Evolutionary conservation across 2,329 filamentous ascomycete species (phyloP).

Genomic region (Beauveria rudraprayagi): DNA sequence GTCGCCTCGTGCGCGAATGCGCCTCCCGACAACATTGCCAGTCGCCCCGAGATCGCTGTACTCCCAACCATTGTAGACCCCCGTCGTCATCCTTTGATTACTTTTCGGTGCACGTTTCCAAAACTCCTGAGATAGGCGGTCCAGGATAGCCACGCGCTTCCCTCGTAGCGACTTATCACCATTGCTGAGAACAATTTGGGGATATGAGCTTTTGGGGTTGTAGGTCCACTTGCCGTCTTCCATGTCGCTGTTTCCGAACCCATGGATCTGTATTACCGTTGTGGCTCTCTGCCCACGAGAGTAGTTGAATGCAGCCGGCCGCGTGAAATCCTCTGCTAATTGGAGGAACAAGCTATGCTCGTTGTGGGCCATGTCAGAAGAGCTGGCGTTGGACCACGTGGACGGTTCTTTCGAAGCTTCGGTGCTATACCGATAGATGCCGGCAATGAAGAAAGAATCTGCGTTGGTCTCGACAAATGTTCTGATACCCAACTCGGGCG

Average conservation of each 20-base stretch:
- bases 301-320: not conserved
- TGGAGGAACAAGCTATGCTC: slow-evolving; percentile 8
- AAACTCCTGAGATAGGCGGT: slow-evolving; percentile 1
- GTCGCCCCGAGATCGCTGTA: slow-evolving; percentile 6
- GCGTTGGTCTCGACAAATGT: slow-evolving; percentile 6
- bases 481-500: not conserved
- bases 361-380: slow-evolving; percentile 5
- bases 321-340: slow-evolving; percentile 1
- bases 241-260: slow-evolving; percentile 6
- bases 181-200: slow-evolving; percentile 3
- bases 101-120: not conserved
- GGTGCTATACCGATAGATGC: not conserved
- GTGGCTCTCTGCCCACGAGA: not conserved
- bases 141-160: slow-evolving; percentile 1
- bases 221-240: not conserved
- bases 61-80: slow-evolving; percentile 3
- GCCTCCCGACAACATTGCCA: not conserved
- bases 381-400: not conserved
- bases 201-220: slow-evolving; percentile 4
- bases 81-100: slow-evolving; percentile 4
- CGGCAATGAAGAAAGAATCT: slow-evolving; percentile 4
- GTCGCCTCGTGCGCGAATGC: not conserved
- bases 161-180: not conserved
- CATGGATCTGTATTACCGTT: not conserved
- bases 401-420: not conserved